Evolutionary conservation across 1,139 yeast genomes (phyloP), one percentile per base, ranked within the genome.

Genomic region (Nakaseomyces kungkrabaensis): DNA sequence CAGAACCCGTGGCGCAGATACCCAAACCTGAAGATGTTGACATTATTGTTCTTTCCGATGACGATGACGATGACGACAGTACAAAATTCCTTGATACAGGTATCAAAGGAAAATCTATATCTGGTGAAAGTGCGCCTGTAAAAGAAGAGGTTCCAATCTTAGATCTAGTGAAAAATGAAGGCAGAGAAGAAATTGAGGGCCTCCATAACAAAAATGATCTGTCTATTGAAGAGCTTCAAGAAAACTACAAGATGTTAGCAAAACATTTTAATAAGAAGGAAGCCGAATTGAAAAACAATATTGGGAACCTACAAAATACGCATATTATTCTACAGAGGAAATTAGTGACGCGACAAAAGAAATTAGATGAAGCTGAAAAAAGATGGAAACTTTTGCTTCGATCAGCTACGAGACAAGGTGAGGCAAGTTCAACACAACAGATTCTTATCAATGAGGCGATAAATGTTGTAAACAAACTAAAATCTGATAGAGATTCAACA

Each of bases 311-410:
- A 9, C 51, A 53, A 24, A 53, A 57, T 8, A 57, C 52, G 10
- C 52, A 49, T 27, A 49, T 50, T 17, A 56, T 61, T 5, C 40
- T 61, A 31, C 48, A 51, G 22, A 54, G 52, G 45, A 60, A 59
- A 45, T 42, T 59, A n/a, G 48, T 37, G 4, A 57, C 51, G 31
- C 54, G 65, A 37, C 59, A 59, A 43, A 49, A 54, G 37, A 54
- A 51, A 11, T 52, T 59, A 4, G 41, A 34, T 4, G 55, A 53
- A 3, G 56, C 57, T 3, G 51, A 51, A 32, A 48, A 52, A 22
- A 59, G 58, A 43, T 38, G 50, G 46, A 37, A 43, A 6, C 40
- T 57, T 10, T 47, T 58, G 4, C 34, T 45, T 17, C 58, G 46
- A 38, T 41, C 56, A 7, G 37, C 46, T 17, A 41, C 36, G 5